Base-by-base conservation (phyloP, 495 filamentous ascomycete genomes). In the Neurospora sp. region DNA sequence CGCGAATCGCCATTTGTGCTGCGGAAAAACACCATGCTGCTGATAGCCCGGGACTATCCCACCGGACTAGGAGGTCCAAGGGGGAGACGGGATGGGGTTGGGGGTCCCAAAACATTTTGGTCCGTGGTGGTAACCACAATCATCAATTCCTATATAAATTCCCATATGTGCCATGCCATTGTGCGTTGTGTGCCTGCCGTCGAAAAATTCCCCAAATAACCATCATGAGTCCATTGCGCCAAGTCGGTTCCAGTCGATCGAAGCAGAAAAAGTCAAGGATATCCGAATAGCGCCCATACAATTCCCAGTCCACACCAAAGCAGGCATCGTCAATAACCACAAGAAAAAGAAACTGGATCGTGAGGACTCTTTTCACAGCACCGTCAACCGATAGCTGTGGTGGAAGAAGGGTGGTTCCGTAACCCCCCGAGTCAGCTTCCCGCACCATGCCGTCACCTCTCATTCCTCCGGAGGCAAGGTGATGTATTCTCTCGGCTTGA, bases 1-100 rank as follows among this genome's bases (percentile, higher is more conserved):
- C 76, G 76, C 74, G 76, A 76, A 68, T 70, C 75, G 78, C 74
- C 75, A 74, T 72, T 71, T 75, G 45, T 20, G 45, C 45, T 48
- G 44, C 45, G 45, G 45, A 20, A 53, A 53, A 59, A 59, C 53
- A 65, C 45, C n/a, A 22, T 53, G 45, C 45, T 53, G 45, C 6
- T 48, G 44, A 48, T 53, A 10, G 45, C 45, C 48, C 10, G 48
- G 48, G 48, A 59, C n/a, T n/a, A n/a, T 59, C 48, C 48, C 48
- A 59, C 48, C 48, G 48, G n/a, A 59, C 48, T 59, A 27, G 14
- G 20, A 59, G 48, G n/a, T 59, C 48, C 48, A 14, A 27, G 10
- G 48, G 20, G 5, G 20, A 27, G 20, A 22, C 20, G 20, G 20
- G 48, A 59, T 27, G 48, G 20, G 20, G 20, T 27, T 53, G 20